These are phyloP conservation scores for Talaromyces sp. DNA, from an alignment of 2,329 filamentous ascomycete genomes.

Conservation along the genomic window DNA sequence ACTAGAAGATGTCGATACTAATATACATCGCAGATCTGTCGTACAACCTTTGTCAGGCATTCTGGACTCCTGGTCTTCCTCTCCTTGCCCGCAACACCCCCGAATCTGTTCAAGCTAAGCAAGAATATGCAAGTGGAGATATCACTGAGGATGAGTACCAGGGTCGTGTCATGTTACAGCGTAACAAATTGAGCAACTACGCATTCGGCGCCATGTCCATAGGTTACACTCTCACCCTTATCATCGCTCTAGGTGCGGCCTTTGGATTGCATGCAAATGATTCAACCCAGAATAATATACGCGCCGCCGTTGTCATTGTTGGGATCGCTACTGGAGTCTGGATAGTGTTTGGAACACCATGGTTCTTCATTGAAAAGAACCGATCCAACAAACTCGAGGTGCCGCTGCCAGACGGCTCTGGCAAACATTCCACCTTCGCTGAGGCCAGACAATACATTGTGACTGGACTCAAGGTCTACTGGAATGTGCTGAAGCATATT, in stretches of 20 bases:
- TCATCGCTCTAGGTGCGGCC: neutral
- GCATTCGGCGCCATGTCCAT: neutral
- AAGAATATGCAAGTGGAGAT: neutral
- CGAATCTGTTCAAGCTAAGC: neutral
- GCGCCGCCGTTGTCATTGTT: conserved; percentile 3
- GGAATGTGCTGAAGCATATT: neutral
- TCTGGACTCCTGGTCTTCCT: conserved; percentile 10
- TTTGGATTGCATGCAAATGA: conserved; percentile 1
- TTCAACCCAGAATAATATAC: neutral
- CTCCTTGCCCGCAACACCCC: conserved; percentile 1
- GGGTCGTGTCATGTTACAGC: conserved; percentile 6
- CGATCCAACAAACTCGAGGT: conserved; percentile 1
- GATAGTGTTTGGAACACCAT: conserved; percentile 1
- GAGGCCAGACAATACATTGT: neutral
- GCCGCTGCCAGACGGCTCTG: neutral
- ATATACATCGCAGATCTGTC: neutral
- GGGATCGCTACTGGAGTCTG: conserved; percentile 2
- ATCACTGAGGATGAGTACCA: conserved; percentile 3
- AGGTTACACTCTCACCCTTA: conserved; percentile 5
- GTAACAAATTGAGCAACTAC: conserved; percentile 2
- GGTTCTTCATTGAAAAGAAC: conserved; percentile 4
- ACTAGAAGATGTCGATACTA: neutral
- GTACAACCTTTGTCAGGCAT: conserved; percentile 7
- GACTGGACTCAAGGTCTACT: neutral
- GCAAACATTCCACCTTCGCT: neutral